Base-by-base conservation (phyloP, 345 rosid genomes). In the Noccaea caerulescens region DNA sequence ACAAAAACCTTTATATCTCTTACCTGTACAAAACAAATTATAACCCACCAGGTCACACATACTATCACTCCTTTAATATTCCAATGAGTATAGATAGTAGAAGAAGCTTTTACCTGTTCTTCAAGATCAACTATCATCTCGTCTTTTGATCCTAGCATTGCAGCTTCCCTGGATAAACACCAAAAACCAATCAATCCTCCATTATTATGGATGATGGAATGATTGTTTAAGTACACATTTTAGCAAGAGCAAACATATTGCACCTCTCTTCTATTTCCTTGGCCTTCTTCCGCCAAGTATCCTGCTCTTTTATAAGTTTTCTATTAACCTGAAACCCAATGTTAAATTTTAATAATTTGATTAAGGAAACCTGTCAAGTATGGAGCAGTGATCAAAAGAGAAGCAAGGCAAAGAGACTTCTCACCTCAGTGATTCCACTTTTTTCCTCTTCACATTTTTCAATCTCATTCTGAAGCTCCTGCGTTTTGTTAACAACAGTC, bases 241-340 rank as follows among this genome's bases (percentile, higher is more conserved):
- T 20, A 43, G 27, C 38, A 60, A n/a, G 16, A 59, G 34, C n/a
- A 34, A 52, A 66, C 33, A 54, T 39, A 41, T 30, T 27, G 30
- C 74, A 92, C 92, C 98, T 89, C 72, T 89, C 87, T 79, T 89
- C 98, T 56, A 84, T 81, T 81, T 91, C 93, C 82, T 84, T 84
- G 10, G 80, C 81, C 81, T 77, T 87, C 44, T 78, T 79, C 30
- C 84, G 79, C 91, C 86, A 83, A n/a, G 73, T 65, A 6, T 88
- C 87, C 76, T 89, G 96, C 72, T 82, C 81, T 80, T 87, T 89
- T 49, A 94, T 89, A 38, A 91, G 91, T 64, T 81, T 67, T 50
- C 79, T 79, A 63, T 94, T 91, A 42, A 85, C 72, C 95, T 94
- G 74, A 42, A 27, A 37, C 1, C 39, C 41, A 36, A 18, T 68